Evolutionary conservation across 306 rosid species (phyloP).

Genomic region (Cicer yamashitae): DNA sequence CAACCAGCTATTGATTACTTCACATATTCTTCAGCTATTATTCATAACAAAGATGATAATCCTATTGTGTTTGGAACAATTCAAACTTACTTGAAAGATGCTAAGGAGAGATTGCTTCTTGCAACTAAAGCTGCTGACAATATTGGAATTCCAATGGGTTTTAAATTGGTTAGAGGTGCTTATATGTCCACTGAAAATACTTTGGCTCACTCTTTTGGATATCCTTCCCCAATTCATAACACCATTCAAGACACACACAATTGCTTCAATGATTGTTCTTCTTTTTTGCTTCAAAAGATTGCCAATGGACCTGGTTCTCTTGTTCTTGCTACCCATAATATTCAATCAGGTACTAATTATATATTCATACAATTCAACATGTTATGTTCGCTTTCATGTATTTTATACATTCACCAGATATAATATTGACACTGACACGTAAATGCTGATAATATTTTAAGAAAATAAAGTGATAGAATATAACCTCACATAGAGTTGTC

Average conservation of each 20-base stretch:
- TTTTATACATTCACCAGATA: not conserved
- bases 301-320: slow-evolving; percentile 61
- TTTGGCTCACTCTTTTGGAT: slow-evolving; percentile 67
- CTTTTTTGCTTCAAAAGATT: slow-evolving; percentile 68
- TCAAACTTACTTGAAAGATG: slow-evolving; percentile 85
- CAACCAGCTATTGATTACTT: slow-evolving; percentile 95
- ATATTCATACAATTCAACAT: not conserved
- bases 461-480: no score
- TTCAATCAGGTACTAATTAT: slow-evolving; percentile 70
- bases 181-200: slow-evolving; percentile 78
- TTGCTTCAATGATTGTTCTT: slow-evolving; percentile 72
- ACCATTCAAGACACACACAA: slow-evolving; percentile 72
- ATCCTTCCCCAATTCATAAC: slow-evolving; percentile 72
- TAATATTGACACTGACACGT: not conserved
- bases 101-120: slow-evolving; percentile 67
- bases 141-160: slow-evolving; percentile 71
- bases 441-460: no score
- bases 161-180: slow-evolving; percentile 92
- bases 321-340: slow-evolving; percentile 90
- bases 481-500: no score
- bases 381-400: not conserved
- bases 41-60: slow-evolving; percentile 56
- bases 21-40: slow-evolving; percentile 74
- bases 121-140: slow-evolving; percentile 58
- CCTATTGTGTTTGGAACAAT: slow-evolving; percentile 77